These are phyloP conservation scores for Aspergillus sp. DNA, from an alignment of 2,329 filamentous ascomycete genomes.

Conservation along the genomic window DNA sequence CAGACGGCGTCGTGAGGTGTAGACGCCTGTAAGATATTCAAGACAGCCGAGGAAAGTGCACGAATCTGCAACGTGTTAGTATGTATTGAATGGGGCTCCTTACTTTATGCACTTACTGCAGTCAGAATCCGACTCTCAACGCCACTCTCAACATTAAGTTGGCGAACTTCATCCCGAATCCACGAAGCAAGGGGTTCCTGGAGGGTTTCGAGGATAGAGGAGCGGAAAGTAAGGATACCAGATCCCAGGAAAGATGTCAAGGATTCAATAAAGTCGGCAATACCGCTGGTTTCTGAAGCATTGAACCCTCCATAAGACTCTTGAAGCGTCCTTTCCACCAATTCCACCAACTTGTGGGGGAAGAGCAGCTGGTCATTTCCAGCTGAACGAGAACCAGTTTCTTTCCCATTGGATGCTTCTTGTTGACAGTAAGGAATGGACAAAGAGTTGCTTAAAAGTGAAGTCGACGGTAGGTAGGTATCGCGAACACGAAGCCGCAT, in stretches of 20 bases:
- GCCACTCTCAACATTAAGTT: conserved; percentile 21
- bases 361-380: conserved; percentile 5
- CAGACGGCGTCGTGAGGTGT: conserved; percentile 19
- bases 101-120: conserved; percentile 26
- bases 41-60: conserved; percentile 24
- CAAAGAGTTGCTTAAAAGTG: conserved; percentile 29
- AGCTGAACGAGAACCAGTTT: conserved; percentile 1
- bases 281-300: conserved; percentile 32
- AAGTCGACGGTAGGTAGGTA: conserved; percentile 30
- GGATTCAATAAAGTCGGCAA: conserved; percentile 50
- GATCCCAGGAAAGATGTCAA: conserved; percentile 50
- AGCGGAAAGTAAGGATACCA: conserved; percentile 47
- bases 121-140: conserved; percentile 27
- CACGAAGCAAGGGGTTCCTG: conserved; percentile 44
- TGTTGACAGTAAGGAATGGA: conserved; percentile 26
- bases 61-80: conserved; percentile 27
- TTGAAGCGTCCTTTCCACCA: conserved; percentile 51
- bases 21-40: conserved; percentile 26
- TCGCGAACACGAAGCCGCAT: conserved; percentile 22
- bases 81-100: not conserved
- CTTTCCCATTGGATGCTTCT: not conserved
- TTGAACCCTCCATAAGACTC: conserved; percentile 50
- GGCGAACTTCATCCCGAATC: conserved; percentile 26
- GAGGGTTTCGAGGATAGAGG: conserved; percentile 54
- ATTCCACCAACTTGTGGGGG: conserved; percentile 57